Evolutionary conservation across 805 yeast species (phyloP).

Genomic region (Candida tallmaniae): DNA sequence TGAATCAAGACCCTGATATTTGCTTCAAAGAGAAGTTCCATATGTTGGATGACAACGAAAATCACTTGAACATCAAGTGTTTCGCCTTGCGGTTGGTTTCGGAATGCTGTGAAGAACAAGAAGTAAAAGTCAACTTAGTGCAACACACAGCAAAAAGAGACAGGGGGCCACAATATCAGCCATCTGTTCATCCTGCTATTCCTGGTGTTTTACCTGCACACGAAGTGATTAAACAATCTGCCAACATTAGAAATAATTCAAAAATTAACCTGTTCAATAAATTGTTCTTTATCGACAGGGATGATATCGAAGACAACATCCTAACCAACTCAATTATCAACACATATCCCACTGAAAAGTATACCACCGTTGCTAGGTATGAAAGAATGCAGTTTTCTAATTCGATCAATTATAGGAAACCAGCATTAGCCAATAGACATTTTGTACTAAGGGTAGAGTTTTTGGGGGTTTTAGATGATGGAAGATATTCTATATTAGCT

Average conservation of each 20-base stretch:
- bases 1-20: conserved; percentile 20
- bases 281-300: conserved; percentile 40
- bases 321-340: conserved; percentile 21
- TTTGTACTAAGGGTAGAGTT: conserved; percentile 51
- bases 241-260: conserved; percentile 53
- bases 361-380: conserved; percentile 57
- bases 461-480: conserved; percentile 39
- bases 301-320: neutral
- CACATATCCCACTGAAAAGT: conserved; percentile 45
- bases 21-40: conserved; percentile 30
- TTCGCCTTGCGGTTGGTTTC: conserved; percentile 54
- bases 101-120: conserved; percentile 52
- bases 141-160: conserved; percentile 77
- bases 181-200: conserved; percentile 51
- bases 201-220: conserved; percentile 60
- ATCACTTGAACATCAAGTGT: conserved; percentile 29
- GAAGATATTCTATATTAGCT: conserved; percentile 32
- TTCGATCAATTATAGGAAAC: conserved; percentile 42
- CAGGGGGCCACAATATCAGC: conserved; percentile 61
- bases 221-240: conserved; percentile 49
- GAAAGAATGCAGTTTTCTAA: conserved; percentile 68
- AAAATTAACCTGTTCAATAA: conserved; percentile 52
- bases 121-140: conserved; percentile 42
- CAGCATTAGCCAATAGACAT: conserved; percentile 41
- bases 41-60: conserved; percentile 19